Conservation (phyloP, 2,329 filamentous ascomycete genomes). For the Penicillium sp. region DNA sequence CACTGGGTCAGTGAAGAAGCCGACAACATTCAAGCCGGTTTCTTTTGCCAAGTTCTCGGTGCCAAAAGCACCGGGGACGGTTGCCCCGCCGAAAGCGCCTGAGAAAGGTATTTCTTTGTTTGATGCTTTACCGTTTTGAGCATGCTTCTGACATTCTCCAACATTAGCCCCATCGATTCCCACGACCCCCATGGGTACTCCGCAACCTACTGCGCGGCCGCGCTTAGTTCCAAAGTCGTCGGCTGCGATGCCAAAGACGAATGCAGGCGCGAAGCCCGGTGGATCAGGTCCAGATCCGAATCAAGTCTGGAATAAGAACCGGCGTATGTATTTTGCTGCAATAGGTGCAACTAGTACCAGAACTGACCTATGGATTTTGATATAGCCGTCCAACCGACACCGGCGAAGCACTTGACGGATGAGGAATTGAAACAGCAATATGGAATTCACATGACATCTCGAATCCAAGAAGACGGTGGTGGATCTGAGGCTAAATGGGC, state of each 20-base stretch:
- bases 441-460: conserved; percentile 62
- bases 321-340: conserved; percentile 43
- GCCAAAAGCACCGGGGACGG: conserved; percentile 55
- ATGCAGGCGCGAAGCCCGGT: conserved; percentile 44
- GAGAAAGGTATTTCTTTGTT: conserved; percentile 49
- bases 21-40: conserved; percentile 59
- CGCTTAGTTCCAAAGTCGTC: conserved; percentile 60
- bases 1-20: conserved; percentile 55
- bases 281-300: conserved; percentile 57
- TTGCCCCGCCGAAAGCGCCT: conserved; percentile 47
- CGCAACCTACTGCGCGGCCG: conserved; percentile 49
- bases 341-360: background rate
- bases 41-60: conserved; percentile 63
- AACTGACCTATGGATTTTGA: conserved; percentile 18
- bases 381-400: conserved; percentile 50
- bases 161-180: conserved; percentile 32
- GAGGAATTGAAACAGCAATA: conserved; percentile 65
- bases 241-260: conserved; percentile 47
- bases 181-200: conserved; percentile 36
- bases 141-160: background rate
- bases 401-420: conserved; percentile 61
- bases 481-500: conserved; percentile 63
- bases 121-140: background rate
- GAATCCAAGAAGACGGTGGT: conserved; percentile 57
- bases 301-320: conserved; percentile 66